Percentiles rank a stretch among this genome's conserved stretches.
phyloP scores from a whole-genome alignment of 2,329 filamentous ascomycete species.

The Trichoderma sp. region DNA sequence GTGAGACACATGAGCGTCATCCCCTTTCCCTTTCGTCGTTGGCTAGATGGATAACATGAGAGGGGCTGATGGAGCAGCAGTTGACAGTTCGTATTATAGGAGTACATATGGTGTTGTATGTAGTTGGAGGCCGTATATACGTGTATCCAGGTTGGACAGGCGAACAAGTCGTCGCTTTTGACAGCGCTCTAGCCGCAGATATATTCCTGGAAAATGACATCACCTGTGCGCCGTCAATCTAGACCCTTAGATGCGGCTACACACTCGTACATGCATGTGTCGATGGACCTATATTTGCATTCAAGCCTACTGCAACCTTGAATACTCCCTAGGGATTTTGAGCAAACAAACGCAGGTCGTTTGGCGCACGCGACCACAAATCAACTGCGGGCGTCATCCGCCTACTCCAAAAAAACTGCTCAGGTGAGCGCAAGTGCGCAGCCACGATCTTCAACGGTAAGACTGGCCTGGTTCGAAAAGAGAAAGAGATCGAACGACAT shows the following conservation, averaged over 20 bases:
- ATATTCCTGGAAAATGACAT: conserved; percentile 1
- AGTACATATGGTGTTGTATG: no score
- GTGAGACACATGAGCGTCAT: neutral
- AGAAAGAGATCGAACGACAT: neutral
- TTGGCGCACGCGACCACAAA: conserved; percentile 11
- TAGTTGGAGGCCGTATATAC: neutral
- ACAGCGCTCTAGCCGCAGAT: neutral
- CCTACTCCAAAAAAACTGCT: neutral
- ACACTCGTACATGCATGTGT: neutral
- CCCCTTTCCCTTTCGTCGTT: neutral
- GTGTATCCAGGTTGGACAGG: neutral
- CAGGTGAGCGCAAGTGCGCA: conserved; percentile 13
- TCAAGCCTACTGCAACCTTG: neutral
- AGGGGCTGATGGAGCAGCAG: neutral
- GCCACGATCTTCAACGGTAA: neutral
- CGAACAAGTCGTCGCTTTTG: neutral
- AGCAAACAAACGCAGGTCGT: neutral
- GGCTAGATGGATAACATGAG: neutral
- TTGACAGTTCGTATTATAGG: neutral
- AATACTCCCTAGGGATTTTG: neutral
- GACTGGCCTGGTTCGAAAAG: neutral
- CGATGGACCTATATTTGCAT: neutral
- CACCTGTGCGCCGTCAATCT: neutral
- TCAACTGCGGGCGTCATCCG: conserved; percentile 8
- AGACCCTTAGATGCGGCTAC: neutral